These are phyloP conservation scores for Metarhizium humberi DNA, from an alignment of 2,329 filamentous ascomycete genomes.

Conservation along the genomic window DNA sequence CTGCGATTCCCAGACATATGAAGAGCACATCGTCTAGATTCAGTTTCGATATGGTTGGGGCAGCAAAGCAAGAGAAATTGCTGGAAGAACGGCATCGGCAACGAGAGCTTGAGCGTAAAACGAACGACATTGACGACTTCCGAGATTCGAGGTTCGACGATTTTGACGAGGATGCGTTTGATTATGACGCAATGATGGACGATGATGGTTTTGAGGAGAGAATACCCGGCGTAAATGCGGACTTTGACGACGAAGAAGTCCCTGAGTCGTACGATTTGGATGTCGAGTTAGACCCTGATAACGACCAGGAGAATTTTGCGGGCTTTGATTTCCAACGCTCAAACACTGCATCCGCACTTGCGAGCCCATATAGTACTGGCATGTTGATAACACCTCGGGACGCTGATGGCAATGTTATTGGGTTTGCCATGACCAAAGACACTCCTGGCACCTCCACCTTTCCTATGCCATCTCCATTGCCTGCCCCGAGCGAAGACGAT, in stretches of 20 bases:
- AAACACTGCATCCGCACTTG: conserved; percentile 38
- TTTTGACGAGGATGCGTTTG: conserved; percentile 50
- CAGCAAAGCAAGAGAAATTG: conserved; percentile 57
- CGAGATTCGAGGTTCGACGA: conserved; percentile 50
- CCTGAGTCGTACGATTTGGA: conserved; percentile 7
- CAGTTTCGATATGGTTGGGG: conserved; percentile 71
- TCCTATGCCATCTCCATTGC: conserved; percentile 4
- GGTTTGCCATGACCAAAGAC: conserved; percentile 44
- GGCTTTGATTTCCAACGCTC: conserved; percentile 50
- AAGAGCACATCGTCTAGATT: conserved; percentile 72
- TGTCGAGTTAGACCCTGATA: conserved; percentile 34
- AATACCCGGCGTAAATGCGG: conserved; percentile 47
- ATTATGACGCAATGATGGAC: conserved; percentile 56
- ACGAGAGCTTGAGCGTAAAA: conserved; percentile 52
- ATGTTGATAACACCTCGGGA: conserved; percentile 46
- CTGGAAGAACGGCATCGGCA: conserved; percentile 66
- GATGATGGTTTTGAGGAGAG: conserved; percentile 57
- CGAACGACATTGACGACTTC: conserved; percentile 24
- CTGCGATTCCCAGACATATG: conserved; percentile 53
- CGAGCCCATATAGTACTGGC: conserved; percentile 39
- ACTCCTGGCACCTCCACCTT: conserved; percentile 19
- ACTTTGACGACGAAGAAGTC: conserved; percentile 21
- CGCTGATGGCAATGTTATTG: conserved; percentile 43
- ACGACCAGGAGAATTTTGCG: conserved; percentile 52
- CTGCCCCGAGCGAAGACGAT: neutral